Conservation (phyloP, 1,284 basidiomycete genomes). For the Ustilago bromivora region DNA sequence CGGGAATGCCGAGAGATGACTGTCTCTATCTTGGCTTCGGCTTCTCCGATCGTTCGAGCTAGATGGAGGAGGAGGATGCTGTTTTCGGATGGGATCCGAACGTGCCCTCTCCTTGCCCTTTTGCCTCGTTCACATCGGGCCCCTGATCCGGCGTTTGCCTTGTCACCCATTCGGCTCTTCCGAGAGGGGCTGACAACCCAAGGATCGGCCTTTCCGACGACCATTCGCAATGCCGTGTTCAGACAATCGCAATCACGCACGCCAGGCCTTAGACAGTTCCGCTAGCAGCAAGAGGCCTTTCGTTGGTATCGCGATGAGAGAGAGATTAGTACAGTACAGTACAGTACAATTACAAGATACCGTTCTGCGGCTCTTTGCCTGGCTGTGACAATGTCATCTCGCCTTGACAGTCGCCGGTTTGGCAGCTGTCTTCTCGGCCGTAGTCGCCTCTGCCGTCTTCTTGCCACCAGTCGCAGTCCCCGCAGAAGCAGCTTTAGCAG, state of each 20-base stretch:
- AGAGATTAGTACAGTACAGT: too few species aligned
- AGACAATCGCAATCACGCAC: background rate
- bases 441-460: slow-evolving; percentile 15
- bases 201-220: background rate
- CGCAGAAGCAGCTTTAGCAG: slow-evolving; percentile 38
- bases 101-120: background rate
- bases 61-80: background rate
- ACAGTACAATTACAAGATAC: slow-evolving; percentile 23
- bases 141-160: background rate
- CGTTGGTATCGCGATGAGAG: slow-evolving; percentile 4
- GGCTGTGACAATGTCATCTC: slow-evolving; percentile 9
- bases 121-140: background rate
- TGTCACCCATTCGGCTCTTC: background rate
- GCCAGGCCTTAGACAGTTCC: background rate
- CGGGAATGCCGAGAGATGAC: background rate
- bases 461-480: background rate
- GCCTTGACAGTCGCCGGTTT: slow-evolving; percentile 44
- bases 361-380: background rate
- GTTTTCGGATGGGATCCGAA: slow-evolving; percentile 17
- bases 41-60: background rate
- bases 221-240: too few species aligned
- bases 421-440: slow-evolving; percentile 28
- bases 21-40: background rate
- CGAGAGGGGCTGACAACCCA: background rate
- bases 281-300: background rate